phyloP scores from a whole-genome alignment of 2,329 filamentous ascomycete genomes.

The Curvularia spicifera region DNA sequence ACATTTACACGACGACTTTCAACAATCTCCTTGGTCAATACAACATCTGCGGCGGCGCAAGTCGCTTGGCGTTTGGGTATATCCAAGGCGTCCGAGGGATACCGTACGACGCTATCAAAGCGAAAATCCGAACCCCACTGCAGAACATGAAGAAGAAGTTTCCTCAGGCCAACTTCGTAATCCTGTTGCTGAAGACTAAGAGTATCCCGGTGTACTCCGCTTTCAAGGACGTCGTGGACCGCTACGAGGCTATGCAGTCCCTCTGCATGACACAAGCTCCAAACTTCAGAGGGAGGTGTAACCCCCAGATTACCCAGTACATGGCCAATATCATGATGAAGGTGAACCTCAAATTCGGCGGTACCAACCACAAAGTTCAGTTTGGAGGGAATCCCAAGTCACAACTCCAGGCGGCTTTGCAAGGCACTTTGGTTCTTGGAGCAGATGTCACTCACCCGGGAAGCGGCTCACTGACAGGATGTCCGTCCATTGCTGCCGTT shows the following conservation, averaged over 20 bases:
- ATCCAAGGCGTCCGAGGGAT: neutral
- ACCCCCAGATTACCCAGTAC: constrained; percentile 12
- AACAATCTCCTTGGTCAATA: neutral
- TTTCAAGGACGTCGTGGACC: constrained; percentile 14
- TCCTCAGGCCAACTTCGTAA: neutral
- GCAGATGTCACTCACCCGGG: constrained; percentile 42
- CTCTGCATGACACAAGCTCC: constrained; percentile 18
- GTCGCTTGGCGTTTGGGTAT: neutral
- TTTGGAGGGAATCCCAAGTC: neutral
- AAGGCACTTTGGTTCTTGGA: constrained; percentile 1
- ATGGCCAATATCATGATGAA: constrained; percentile 37
- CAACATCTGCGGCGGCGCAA: neutral
- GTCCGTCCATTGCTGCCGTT: constrained; percentile 52
- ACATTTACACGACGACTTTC: neutral
- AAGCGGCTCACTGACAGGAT: constrained; percentile 21
- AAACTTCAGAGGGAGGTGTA: neutral
- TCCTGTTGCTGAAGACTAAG: constrained; percentile 3
- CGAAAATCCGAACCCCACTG: neutral
- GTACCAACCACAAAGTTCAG: constrained; percentile 30
- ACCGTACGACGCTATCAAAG: neutral
- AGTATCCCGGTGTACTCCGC: neutral
- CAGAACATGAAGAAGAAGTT: neutral
- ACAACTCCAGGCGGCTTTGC: neutral
- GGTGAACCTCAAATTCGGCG: constrained; percentile 36
- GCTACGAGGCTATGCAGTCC: constrained; percentile 22